A percentile compares a stretch with the other conserved stretches of the same genome.
Conservation (phyloP, 345 rosid genomes). For the Populus simonii region DNA sequence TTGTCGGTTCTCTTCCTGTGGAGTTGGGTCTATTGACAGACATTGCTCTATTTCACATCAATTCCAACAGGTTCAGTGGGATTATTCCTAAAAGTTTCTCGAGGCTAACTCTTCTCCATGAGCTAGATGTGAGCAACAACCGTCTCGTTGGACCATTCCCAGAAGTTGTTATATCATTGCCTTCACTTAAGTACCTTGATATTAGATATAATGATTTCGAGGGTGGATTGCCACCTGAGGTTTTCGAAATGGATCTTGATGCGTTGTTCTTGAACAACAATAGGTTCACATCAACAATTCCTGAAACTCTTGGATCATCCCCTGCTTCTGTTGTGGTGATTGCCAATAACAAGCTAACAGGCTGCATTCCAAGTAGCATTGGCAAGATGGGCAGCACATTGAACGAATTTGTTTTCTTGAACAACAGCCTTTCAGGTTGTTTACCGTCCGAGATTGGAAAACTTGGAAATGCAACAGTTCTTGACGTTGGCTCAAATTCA, state of each 20-base stretch:
- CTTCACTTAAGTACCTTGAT: slow-evolving; percentile 16
- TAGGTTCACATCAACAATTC: slow-evolving; percentile 4
- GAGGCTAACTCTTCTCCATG: slow-evolving; percentile 7
- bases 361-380: slow-evolving; percentile 30
- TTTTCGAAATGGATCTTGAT: slow-evolving; percentile 16
- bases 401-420: slow-evolving; percentile 21
- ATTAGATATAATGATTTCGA: slow-evolving; percentile 22
- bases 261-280: slow-evolving; percentile 22
- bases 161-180: not conserved
- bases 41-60: slow-evolving; percentile 16
- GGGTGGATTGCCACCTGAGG: slow-evolving; percentile 9
- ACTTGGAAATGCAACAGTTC: slow-evolving; percentile 16
- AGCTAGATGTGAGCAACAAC: slow-evolving; percentile 27
- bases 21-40: slow-evolving; percentile 22
- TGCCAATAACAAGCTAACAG: slow-evolving; percentile 22
- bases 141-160: slow-evolving; percentile 19
- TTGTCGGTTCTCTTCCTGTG: slow-evolving; percentile 19
- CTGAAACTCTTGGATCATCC: slow-evolving; percentile 24
- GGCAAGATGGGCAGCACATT: slow-evolving; percentile 23
- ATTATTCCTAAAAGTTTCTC: slow-evolving; percentile 18
- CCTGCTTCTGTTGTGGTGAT: slow-evolving; percentile 19
- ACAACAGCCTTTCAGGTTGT: slow-evolving; percentile 23
- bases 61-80: slow-evolving; percentile 21
- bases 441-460: slow-evolving; percentile 24
- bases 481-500: slow-evolving; percentile 22